phyloP scores from a whole-genome alignment of 1,284 basidiomycete species.

The Sanguinoderma infundibulare region DNA sequence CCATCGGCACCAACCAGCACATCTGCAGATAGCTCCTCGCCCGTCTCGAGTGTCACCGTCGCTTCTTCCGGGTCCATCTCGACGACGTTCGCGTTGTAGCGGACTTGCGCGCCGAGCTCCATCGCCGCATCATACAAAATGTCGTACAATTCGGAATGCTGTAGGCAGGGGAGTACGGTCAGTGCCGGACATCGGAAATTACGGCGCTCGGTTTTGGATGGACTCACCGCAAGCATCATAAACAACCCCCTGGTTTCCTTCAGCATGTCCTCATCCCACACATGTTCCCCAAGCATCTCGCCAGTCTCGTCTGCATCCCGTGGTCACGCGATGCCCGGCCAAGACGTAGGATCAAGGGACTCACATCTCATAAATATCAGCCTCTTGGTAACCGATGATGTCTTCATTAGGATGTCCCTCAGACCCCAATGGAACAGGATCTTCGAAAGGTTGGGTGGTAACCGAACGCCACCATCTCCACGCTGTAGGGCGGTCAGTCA shows the following conservation, averaged over 20 bases:
- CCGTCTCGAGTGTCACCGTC: conserved; percentile 48
- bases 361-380: conserved; percentile 45
- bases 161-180: not conserved
- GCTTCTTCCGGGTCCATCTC: conserved; percentile 25
- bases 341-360: conserved; percentile 8
- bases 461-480: conserved; percentile 45
- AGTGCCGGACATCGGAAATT: conserved; percentile 23
- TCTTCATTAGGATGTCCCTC: conserved; percentile 38
- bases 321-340: not conserved
- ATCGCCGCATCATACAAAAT: conserved; percentile 49
- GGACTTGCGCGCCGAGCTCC: conserved; percentile 33
- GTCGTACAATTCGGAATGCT: conserved; percentile 47
- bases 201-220: not conserved
- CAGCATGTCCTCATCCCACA: conserved; percentile 58
- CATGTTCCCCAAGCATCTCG: conserved; percentile 52
- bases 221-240: conserved; percentile 51
- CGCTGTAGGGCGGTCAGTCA: conserved; percentile 4
- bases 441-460: conserved; percentile 61
- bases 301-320: conserved; percentile 39
- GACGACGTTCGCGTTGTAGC: conserved; percentile 22
- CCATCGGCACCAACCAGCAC: conserved; percentile 72
- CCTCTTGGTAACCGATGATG: conserved; percentile 42
- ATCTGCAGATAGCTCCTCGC: conserved; percentile 53
- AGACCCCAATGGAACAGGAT: conserved; percentile 63
- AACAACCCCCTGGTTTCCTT: conserved; percentile 59